Evolutionary conservation across 768 basidiomycete species (phyloP), one percentile per base, ranked within the genome.

Genomic region (Pulveroboletus sp.): DNA sequence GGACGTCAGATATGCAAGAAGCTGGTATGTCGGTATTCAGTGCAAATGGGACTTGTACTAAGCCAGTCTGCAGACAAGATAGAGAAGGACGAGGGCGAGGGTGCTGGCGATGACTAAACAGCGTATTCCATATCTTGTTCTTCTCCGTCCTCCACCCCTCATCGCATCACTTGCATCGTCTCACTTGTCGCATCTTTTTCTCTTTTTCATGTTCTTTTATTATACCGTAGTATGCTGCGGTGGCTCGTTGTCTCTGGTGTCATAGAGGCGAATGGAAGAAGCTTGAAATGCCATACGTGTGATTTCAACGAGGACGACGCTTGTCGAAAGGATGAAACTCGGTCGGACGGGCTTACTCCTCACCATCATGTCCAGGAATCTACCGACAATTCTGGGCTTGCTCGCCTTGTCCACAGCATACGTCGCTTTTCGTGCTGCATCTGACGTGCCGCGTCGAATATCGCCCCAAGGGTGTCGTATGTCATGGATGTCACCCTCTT

Each of bases 1-100:
- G 94, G 94, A 96, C 94, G 52, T 93, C 91, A 40, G 94, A 96
- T 70, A 93, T 96, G 89, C 90, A 93, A 71, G 93, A 94, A 53
- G 79, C 85, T 68, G 88, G 87, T 88, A 51, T 48, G 85, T 80
- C 14, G 3, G 32, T 12, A 77, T 78, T 31, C 1, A 28, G 4
- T 39, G 5, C 0, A 5, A 14, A 35, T 17, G 4, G 0, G 15
- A 5, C 32, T 8, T n/a, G 52, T 59, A 43, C 49, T 52, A 50
- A 65, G 14, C 39, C 40, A 38, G 15, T 56, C 54, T 40, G 73
- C 76, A 72, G 88, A 89, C 65, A 89, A 89, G 71, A 71, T 78
- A 48, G 86, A 89, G 50, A 88, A 89, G 71, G 85, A 90, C 14
- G 88, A 87, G 48, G 73, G 60, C 37, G 86, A 84, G 36, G 77